Evolutionary conservation across 768 basidiomycete species (phyloP).

Genomic region (Pulveroboletus ravenelii): DNA sequence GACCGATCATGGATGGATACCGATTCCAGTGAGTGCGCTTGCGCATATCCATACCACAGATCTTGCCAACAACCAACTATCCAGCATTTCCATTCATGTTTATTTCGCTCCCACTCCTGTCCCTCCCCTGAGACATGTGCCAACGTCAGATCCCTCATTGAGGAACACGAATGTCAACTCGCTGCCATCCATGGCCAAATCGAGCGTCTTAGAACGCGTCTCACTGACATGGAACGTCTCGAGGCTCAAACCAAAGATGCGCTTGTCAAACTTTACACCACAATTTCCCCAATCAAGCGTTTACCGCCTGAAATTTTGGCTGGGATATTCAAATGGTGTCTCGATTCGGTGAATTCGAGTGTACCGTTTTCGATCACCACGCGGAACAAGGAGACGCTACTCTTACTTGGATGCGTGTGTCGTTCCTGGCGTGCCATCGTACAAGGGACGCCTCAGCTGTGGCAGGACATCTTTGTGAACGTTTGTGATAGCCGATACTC

Average conservation of each 20-base stretch:
- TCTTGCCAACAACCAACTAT: neutral
- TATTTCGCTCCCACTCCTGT: slow-evolving; percentile 15
- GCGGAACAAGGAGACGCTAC: slow-evolving; percentile 15
- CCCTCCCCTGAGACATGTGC: slow-evolving; percentile 8
- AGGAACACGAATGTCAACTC: slow-evolving; percentile 15
- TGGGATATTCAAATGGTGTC: slow-evolving; percentile 23
- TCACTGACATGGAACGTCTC: slow-evolving; percentile 11
- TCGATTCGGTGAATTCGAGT: neutral
- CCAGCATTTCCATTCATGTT: slow-evolving; percentile 7
- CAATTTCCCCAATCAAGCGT: slow-evolving; percentile 21
- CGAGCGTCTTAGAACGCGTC: slow-evolving; percentile 1
- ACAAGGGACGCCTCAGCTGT: slow-evolving; percentile 25
- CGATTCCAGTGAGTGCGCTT: slow-evolving; percentile 14
- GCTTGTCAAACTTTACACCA: slow-evolving; percentile 14
- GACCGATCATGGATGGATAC: neutral
- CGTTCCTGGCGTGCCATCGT: slow-evolving; percentile 24
- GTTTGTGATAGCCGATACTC: slow-evolving; percentile 21
- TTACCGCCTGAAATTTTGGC: slow-evolving; percentile 25
- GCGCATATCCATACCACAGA: too few relatives aligned
- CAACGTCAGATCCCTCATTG: slow-evolving; percentile 13
- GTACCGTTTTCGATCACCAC: neutral
- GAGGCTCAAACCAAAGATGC: slow-evolving; percentile 1
- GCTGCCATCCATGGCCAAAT: slow-evolving; percentile 8
- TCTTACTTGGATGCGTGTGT: slow-evolving; percentile 29
- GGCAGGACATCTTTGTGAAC: slow-evolving; percentile 20